Percentiles rank a stretch among this genome's conserved stretches.
Evolutionary conservation across 192 early-diverging fungal species (phyloP).

Genomic region (Coemansia sp.): DNA sequence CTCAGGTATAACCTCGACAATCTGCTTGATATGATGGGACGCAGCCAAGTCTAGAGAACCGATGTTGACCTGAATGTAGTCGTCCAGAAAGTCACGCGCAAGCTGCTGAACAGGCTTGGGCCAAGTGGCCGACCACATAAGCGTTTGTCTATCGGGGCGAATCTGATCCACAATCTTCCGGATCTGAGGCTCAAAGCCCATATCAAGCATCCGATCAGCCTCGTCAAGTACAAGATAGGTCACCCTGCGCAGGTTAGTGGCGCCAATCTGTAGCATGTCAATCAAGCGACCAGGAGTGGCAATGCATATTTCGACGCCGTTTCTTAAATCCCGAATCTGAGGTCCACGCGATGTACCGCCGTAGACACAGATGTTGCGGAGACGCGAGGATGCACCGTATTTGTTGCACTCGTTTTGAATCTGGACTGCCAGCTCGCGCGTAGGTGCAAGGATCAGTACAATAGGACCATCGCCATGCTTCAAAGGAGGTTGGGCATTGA

Average conservation of each 20-base stretch:
- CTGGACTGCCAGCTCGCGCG: conserved; percentile 95
- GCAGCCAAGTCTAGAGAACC: conserved; percentile 93
- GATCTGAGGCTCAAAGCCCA: conserved; percentile 99
- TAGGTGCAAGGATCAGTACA: conserved; percentile 93
- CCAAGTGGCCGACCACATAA: conserved; percentile 99
- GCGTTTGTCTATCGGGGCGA: conserved; percentile 94
- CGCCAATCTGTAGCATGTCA: conserved; percentile 88
- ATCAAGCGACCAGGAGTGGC: conserved; percentile 98
- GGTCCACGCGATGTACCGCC: conserved; percentile 91
- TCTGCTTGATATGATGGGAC: conserved; percentile 87
- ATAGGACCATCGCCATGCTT: conserved; percentile 94
- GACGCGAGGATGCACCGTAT: conserved; percentile 83
- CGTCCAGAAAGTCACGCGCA: conserved; percentile 86
- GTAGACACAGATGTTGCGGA: conserved; percentile 94
- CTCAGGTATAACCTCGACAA: conserved; percentile 86
- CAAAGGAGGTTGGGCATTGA: conserved; percentile 94
- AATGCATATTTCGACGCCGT: conserved; percentile 94
- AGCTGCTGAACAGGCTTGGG: conserved; percentile 93
- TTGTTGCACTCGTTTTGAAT: conserved; percentile 95
- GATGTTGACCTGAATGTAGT: conserved; percentile 96
- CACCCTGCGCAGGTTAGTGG: conserved; percentile 89
- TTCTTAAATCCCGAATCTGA: conserved; percentile 82
- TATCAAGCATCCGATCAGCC: conserved; percentile 99
- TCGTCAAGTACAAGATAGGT: conserved; percentile 98
- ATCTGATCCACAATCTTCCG: conserved; percentile 97